Conservation (phyloP, 768 basidiomycete genomes). For the Calocybe cyanea region DNA sequence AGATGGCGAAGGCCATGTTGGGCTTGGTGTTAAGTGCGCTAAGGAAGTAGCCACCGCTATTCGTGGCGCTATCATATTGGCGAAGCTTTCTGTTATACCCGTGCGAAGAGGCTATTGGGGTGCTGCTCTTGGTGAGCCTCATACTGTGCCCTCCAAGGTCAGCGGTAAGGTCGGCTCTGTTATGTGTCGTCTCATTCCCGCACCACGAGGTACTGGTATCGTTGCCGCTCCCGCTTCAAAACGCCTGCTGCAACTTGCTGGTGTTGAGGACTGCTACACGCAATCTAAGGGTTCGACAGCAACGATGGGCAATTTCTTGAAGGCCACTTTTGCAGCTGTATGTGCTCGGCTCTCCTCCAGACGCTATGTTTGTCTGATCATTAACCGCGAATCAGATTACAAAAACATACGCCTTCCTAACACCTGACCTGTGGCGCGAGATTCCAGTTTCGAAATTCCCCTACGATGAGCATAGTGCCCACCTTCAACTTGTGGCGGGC, state of each 20-base stretch:
- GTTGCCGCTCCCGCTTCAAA: constrained; percentile 98
- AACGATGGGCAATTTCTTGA: constrained; percentile 99
- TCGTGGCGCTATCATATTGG: constrained; percentile 98
- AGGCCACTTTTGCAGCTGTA: constrained; percentile 92
- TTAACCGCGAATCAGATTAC: constrained; percentile 62
- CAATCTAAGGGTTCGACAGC: constrained; percentile 98
- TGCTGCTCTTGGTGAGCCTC: constrained; percentile 96
- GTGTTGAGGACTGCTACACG: constrained; percentile 97
- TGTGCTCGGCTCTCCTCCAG: constrained; percentile 19
- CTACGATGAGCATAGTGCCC: constrained; percentile 93
- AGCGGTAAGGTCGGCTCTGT: constrained; percentile 98
- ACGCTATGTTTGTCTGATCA: constrained; percentile 3
- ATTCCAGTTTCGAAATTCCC: constrained; percentile 87
- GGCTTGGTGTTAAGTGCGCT: constrained; percentile 98
- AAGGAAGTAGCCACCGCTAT: constrained; percentile 99
- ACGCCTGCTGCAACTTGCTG: constrained; percentile 94
- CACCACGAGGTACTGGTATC: constrained; percentile 98
- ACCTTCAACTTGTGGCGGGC: constrained; percentile 78
- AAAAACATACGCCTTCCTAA: constrained; percentile 97
- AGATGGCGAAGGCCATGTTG: constrained; percentile 98
- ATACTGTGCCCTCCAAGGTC: constrained; percentile 98
- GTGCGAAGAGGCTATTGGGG: constrained; percentile 99
- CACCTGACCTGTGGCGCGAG: constrained; percentile 96
- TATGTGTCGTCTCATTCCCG: constrained; percentile 98
- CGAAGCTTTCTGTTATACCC: constrained; percentile 96